Evolutionary conservation across 768 basidiomycete genomes (phyloP), one percentile per base, ranked within the genome.

Genomic region (Cystobasidium onofrii): DNA sequence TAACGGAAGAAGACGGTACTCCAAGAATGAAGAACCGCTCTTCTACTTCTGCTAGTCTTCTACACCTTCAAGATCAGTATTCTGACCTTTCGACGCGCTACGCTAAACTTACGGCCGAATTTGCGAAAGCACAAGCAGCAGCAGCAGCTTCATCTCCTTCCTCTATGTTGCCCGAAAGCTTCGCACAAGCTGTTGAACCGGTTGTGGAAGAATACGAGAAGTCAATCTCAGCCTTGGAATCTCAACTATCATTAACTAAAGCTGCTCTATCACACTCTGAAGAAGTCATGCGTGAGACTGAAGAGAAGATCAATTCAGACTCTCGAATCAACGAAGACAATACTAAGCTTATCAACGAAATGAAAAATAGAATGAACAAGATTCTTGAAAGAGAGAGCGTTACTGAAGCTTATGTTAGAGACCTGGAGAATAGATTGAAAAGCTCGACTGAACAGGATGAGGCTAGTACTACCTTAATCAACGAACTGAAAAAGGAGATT

Each of bases 141-240:
- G 90, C 89, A 44, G 89, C 90, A 78, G 25, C 29, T 60, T 86
- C 84, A 79, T 88, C 80, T 23, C 86, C 86, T 34, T 81, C 82
- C 23, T 84, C 86, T 9, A 72, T 77, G 43, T 77, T 79, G 25
- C 71, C 79, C 12, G 79, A 77, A 39, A 77, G 79, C 36, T 84
- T 83, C 73, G 81, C 81, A 18, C 78, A 80, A 44, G 81, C 82
- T 27, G 94, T 98, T 25, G 94, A 92, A 18, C 95, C 95, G 1
- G 93, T 99, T 77, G 96, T 99, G 64, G 91, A 96, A 82, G 93
- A 97, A 82, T 99, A 99, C 81, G 95, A 99, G 84, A 92, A 95
- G 84, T 92, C 92, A 0, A 95, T 98, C 76, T 86, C 88, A 50
- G 89, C 92, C 1, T 89, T 99, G 85, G 96, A 99, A 81, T 90